A percentile compares a stretch with the other conserved stretches of the same genome.
These are phyloP conservation scores for Arthrobotrys sphaeroides DNA, from an alignment of 2,329 filamentous ascomycete genomes.

Conservation along the genomic window DNA sequence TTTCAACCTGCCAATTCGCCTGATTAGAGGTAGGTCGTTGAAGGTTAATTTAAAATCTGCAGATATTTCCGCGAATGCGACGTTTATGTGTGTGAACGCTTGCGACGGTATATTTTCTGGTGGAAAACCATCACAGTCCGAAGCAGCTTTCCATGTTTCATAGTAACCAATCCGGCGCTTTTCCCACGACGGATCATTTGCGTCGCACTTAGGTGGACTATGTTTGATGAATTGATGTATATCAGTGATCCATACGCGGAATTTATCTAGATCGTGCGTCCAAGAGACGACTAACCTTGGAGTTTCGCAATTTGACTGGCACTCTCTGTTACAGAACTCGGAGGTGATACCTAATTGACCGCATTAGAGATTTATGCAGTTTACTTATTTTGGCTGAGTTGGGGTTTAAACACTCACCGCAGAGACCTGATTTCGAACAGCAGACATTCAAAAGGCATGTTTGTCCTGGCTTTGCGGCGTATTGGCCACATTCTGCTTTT, in stretches of 20 bases:
- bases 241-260: too few relatives aligned
- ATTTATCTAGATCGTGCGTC: too few relatives aligned
- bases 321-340: too few relatives aligned
- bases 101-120: conserved; percentile 50
- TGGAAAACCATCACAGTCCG: conserved; percentile 31
- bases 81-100: conserved; percentile 57
- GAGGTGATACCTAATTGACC: conserved; percentile 5
- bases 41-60: conserved; percentile 56
- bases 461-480: conserved; percentile 54
- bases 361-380: conserved; percentile 18
- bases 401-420: conserved; percentile 39
- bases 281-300: background rate
- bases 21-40: conserved; percentile 58
- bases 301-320: background rate
- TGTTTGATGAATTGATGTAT: too few relatives aligned
- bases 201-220: background rate
- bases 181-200: background rate
- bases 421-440: conserved; percentile 52
- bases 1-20: conserved; percentile 60
- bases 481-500: conserved; percentile 59
- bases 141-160: conserved; percentile 24
- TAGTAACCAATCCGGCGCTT: conserved; percentile 53
- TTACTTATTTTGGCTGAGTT: too few relatives aligned
- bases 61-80: conserved; percentile 56
- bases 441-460: conserved; percentile 59